Percentiles rank a stretch among this genome's conserved stretches.
These are phyloP conservation scores for Thielaviopsis punctulata DNA, from an alignment of 2,329 filamentous ascomycete genomes.

Conservation along the genomic window DNA sequence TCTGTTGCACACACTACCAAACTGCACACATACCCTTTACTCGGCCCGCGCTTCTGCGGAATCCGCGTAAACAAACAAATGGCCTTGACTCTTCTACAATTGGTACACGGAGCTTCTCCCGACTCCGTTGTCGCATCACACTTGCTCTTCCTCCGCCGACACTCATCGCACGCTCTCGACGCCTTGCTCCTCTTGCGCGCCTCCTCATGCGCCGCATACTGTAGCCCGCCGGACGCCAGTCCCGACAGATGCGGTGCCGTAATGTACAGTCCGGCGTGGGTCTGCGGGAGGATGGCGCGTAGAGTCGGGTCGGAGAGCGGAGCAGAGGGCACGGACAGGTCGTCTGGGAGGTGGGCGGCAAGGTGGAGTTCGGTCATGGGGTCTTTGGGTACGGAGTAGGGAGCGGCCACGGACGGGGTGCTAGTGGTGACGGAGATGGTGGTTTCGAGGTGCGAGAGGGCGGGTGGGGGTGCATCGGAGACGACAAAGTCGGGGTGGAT, in stretches of 20 bases:
- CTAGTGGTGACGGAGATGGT: not conserved
- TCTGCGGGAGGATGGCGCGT: conserved; percentile 27
- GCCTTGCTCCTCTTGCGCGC: conserved; percentile 71
- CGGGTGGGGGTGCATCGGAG: conserved; percentile 33
- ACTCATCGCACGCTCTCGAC: conserved; percentile 78
- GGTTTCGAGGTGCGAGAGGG: conserved; percentile 40
- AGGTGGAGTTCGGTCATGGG: not conserved
- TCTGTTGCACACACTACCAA: not conserved
- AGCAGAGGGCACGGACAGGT: not conserved
- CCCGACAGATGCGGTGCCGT: conserved; percentile 1
- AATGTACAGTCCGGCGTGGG: conserved; percentile 18
- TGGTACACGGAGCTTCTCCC: conserved; percentile 59
- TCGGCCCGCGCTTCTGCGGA: conserved; percentile 75
- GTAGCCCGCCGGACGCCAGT: not conserved
- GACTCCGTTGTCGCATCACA: conserved; percentile 67
- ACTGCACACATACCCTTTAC: conserved; percentile 50
- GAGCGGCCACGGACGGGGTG: not conserved
- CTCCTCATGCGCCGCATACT: conserved; percentile 18
- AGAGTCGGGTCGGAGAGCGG: conserved; percentile 21
- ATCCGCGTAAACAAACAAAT: conserved; percentile 72
- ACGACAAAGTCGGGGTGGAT: conserved; percentile 13
- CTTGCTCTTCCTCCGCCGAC: conserved; percentile 75
- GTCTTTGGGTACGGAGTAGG: not conserved
- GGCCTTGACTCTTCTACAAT: conserved; percentile 61
- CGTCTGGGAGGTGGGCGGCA: not conserved